Evolutionary conservation across 2,329 filamentous ascomycete species (phyloP).

Genomic region (Sarocladiaceae sp.): DNA sequence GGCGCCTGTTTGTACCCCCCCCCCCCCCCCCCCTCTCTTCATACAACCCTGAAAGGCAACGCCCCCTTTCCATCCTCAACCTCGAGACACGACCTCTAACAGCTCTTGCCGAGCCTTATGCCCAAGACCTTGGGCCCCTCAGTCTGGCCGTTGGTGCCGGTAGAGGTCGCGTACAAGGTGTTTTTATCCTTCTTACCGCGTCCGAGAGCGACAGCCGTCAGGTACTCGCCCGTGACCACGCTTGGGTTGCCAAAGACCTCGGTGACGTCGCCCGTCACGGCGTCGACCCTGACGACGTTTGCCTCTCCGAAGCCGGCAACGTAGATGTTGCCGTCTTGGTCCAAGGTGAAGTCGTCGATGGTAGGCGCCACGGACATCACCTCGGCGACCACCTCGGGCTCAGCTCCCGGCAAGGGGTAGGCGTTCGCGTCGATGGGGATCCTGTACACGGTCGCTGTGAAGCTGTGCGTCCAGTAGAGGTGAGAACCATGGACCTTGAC

Average conservation of each 20-base stretch:
- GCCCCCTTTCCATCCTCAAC: no score
- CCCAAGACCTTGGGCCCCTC: background rate
- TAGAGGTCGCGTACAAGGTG: background rate
- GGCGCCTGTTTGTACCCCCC: no score
- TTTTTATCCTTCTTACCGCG: background rate
- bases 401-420: background rate
- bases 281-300: background rate
- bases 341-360: background rate
- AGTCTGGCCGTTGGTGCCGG: background rate
- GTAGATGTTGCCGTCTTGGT: background rate
- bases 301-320: background rate
- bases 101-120: no score
- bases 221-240: background rate
- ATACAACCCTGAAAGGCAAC: no score
- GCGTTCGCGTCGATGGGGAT: background rate
- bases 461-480: background rate
- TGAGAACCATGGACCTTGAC: background rate
- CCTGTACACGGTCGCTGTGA: background rate
- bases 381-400: background rate
- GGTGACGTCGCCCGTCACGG: background rate
- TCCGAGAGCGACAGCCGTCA: background rate
- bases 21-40: no score
- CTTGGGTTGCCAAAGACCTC: background rate
- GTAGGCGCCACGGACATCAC: background rate
- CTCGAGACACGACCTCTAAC: no score